Conservation (phyloP, 2,329 filamentous ascomycete genomes). For the Ophidiomyces ophidiicola region DNA sequence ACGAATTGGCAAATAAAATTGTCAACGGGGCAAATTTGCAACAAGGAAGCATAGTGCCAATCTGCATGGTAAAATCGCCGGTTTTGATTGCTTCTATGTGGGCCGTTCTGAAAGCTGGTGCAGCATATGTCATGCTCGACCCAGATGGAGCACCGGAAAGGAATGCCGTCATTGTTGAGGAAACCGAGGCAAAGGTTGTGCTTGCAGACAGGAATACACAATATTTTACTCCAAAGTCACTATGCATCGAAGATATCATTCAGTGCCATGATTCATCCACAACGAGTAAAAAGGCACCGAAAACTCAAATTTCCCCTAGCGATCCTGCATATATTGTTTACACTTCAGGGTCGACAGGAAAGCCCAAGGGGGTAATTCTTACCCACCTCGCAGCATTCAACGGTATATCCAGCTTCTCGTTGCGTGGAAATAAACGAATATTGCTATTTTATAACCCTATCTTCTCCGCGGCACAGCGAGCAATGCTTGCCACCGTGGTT, state of each 20-base stretch:
- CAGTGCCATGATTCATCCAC: background rate
- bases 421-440: slow-evolving; percentile 20
- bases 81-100: slow-evolving; percentile 2
- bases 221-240: slow-evolving; percentile 12
- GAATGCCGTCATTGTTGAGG: slow-evolving; percentile 8
- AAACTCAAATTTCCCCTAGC: slow-evolving; percentile 52
- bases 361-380: slow-evolving; percentile 21
- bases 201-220: slow-evolving; percentile 9
- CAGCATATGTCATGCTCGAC: slow-evolving; percentile 10
- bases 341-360: slow-evolving; percentile 24
- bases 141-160: slow-evolving; percentile 3
- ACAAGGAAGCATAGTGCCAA: slow-evolving; percentile 2
- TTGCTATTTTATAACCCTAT: slow-evolving; percentile 18
- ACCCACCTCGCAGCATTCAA: slow-evolving; percentile 16
- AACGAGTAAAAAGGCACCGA: slow-evolving; percentile 39
- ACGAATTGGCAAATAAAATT: slow-evolving; percentile 4
- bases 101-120: slow-evolving; percentile 10
- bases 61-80: slow-evolving; percentile 9
- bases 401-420: slow-evolving; percentile 23
- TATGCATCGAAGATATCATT: slow-evolving; percentile 1
- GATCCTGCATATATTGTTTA: background rate
- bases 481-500: slow-evolving; percentile 30
- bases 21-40: background rate
- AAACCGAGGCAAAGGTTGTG: slow-evolving; percentile 13
- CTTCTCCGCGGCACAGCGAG: slow-evolving; percentile 16